Conservation (phyloP, 768 basidiomycete genomes). For the Myochromella boudieri region DNA sequence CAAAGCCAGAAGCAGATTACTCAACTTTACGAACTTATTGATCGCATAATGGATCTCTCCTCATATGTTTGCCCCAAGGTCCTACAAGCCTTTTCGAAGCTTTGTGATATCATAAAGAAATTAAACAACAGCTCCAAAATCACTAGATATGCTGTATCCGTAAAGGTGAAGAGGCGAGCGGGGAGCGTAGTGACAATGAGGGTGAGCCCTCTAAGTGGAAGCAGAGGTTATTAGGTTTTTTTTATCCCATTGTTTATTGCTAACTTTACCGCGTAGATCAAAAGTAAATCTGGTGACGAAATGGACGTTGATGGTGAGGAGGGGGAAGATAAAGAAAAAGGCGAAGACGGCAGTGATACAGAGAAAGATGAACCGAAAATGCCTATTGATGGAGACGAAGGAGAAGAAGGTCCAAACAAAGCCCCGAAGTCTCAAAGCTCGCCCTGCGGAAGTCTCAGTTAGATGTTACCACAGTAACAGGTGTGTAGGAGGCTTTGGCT, state of each 20-base stretch:
- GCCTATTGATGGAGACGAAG: conserved; percentile 39
- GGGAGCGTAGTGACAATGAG: conserved; percentile 24
- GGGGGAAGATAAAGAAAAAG: conserved; percentile 30
- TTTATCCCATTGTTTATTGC: not conserved
- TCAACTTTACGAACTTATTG: conserved; percentile 77
- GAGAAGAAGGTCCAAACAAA: conserved; percentile 32
- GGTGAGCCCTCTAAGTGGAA: conserved; percentile 28
- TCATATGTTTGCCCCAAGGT: conserved; percentile 93
- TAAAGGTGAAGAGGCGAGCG: conserved; percentile 25
- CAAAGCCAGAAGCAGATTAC: conserved; percentile 73
- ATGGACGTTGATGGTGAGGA: conserved; percentile 60
- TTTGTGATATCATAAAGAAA: conserved; percentile 74
- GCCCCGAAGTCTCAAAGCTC: conserved; percentile 47
- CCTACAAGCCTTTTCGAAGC: conserved; percentile 67
- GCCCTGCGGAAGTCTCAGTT: conserved; percentile 68
- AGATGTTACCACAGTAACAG: conserved; percentile 62
- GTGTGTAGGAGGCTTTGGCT: conserved; percentile 71
- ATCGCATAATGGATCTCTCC: conserved; percentile 82
- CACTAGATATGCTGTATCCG: conserved; percentile 72
- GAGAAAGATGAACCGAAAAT: conserved; percentile 29
- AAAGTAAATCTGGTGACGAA: conserved; percentile 37
- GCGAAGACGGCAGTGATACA: conserved; percentile 37
- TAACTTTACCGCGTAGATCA: conserved; percentile 21
- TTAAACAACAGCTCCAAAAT: conserved; percentile 85
- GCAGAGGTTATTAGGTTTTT: conserved; percentile 27